Evolutionary conservation across 2,329 filamentous ascomycete species (phyloP).

Genomic region (Rhynchosporium secalis): DNA sequence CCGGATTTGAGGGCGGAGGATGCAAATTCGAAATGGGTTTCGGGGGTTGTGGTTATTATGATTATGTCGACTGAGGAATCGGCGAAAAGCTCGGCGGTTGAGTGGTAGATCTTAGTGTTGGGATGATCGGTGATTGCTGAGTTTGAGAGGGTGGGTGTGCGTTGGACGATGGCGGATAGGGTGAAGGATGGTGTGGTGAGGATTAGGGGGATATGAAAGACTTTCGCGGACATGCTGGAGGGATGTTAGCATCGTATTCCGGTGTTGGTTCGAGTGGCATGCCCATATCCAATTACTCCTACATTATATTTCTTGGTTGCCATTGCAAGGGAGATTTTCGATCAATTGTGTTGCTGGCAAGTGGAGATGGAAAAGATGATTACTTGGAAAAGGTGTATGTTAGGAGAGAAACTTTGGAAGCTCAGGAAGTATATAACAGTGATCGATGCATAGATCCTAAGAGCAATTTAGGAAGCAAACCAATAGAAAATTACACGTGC

Average conservation of each 20-base stretch:
- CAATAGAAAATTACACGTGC: background rate
- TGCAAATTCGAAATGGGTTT: slow-evolving; percentile 67
- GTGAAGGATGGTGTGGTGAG: slow-evolving; percentile 61
- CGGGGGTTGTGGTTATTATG: slow-evolving; percentile 69
- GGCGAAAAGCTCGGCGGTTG: slow-evolving; percentile 60
- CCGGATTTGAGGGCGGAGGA: slow-evolving; percentile 65
- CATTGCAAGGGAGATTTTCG: slow-evolving; percentile 24
- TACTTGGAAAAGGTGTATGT: background rate
- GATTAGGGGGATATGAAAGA: slow-evolving; percentile 84
- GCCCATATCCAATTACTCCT: slow-evolving; percentile 58
- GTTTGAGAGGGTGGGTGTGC: slow-evolving; percentile 61
- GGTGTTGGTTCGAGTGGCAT: slow-evolving; percentile 4
- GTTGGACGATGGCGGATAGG: slow-evolving; percentile 75
- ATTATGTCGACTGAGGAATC: slow-evolving; percentile 69
- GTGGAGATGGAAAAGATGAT: background rate
- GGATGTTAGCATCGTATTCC: slow-evolving; percentile 17
- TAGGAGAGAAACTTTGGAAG: background rate
- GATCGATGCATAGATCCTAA: background rate
- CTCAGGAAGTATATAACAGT: background rate
- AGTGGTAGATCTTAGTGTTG: slow-evolving; percentile 61
- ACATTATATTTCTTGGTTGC: slow-evolving; percentile 51
- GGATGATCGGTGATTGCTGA: slow-evolving; percentile 71
- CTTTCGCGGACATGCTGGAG: slow-evolving; percentile 62
- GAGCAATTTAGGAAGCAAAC: background rate
- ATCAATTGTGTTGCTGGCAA: background rate